Evolutionary conservation across 2,329 filamentous ascomycete genomes (phyloP).

Genomic region (Coniosporium tulheliwenetii): DNA sequence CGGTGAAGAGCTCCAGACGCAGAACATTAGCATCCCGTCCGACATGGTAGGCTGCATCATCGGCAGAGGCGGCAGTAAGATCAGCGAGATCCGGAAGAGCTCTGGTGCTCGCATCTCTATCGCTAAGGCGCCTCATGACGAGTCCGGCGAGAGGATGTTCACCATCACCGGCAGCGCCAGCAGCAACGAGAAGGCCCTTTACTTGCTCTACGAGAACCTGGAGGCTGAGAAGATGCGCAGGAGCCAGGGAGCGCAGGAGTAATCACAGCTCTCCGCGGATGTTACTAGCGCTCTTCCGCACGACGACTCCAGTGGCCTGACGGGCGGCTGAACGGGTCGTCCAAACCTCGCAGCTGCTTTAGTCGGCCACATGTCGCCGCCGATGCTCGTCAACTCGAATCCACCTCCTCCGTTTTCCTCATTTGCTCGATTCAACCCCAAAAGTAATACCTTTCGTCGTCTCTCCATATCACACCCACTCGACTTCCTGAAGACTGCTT

Average conservation of each 20-base stretch:
- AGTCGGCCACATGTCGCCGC: not conserved
- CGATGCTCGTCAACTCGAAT: constrained; percentile 1
- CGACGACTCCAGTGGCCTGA: not conserved
- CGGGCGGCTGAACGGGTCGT: not conserved
- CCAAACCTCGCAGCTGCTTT: not conserved
- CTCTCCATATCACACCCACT: constrained; percentile 13
- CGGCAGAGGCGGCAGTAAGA: constrained; percentile 86
- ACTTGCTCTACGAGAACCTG: constrained; percentile 94
- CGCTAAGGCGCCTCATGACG: constrained; percentile 91
- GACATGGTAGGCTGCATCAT: constrained; percentile 99
- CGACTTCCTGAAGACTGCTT: constrained; percentile 6
- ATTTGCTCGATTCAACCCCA: constrained; percentile 4
- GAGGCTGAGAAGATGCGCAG: constrained; percentile 98
- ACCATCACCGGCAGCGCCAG: constrained; percentile 93
- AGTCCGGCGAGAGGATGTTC: constrained; percentile 98
- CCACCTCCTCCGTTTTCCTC: constrained; percentile 1
- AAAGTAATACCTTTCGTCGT: constrained; percentile 18
- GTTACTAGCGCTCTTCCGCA: not conserved
- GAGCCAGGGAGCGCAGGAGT: constrained; percentile 57
- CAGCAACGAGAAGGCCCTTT: constrained; percentile 90
- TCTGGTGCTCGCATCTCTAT: constrained; percentile 96
- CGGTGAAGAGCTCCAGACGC: constrained; percentile 92
- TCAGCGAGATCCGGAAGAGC: constrained; percentile 94
- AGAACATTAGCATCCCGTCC: constrained; percentile 98
- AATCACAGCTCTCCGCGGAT: constrained; percentile 7